Conservation (phyloP, 495 filamentous ascomycete genomes). For the Penicillium arizonense region DNA sequence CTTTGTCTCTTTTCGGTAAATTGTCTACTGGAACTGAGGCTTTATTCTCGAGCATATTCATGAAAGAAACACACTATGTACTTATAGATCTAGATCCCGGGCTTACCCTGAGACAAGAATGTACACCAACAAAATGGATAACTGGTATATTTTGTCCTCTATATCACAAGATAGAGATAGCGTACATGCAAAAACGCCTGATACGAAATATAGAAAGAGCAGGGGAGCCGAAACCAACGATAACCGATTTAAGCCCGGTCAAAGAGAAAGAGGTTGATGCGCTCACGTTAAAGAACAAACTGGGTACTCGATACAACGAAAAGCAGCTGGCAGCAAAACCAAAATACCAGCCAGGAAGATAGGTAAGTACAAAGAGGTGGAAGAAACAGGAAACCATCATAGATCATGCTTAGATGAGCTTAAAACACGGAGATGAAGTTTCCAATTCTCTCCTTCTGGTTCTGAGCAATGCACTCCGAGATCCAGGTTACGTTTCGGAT, state of each 20-base stretch:
- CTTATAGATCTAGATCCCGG: too few species aligned
- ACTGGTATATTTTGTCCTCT: conserved; percentile 23
- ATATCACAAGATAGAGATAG: conserved; percentile 27
- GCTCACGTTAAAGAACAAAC: conserved; percentile 32
- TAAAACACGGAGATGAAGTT: conserved; percentile 99
- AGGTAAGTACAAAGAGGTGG: conserved; percentile 18
- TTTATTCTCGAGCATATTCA: too few species aligned
- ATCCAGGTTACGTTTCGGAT: conserved; percentile 99
- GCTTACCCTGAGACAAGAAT: not conserved
- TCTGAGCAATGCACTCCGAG: conserved; percentile 98
- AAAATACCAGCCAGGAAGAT: conserved; percentile 16
- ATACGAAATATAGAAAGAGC: conserved; percentile 14
- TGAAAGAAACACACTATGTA: too few species aligned
- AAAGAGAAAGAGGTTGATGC: conserved; percentile 24
- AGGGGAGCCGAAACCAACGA: conserved; percentile 22
- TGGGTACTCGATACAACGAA: conserved; percentile 30
- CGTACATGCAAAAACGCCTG: conserved; percentile 31
- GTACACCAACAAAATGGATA: conserved; percentile 6
- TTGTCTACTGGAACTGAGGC: too few species aligned
- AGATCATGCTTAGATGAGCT: conserved; percentile 8
- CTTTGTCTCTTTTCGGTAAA: too few species aligned
- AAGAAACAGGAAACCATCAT: conserved; percentile 10
- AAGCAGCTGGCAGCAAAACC: conserved; percentile 13
- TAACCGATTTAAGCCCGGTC: conserved; percentile 9
- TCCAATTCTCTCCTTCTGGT: conserved; percentile 97